Evolutionary conservation across 2,329 filamentous ascomycete species (phyloP).

Genomic region (Mariannaea sp.): DNA sequence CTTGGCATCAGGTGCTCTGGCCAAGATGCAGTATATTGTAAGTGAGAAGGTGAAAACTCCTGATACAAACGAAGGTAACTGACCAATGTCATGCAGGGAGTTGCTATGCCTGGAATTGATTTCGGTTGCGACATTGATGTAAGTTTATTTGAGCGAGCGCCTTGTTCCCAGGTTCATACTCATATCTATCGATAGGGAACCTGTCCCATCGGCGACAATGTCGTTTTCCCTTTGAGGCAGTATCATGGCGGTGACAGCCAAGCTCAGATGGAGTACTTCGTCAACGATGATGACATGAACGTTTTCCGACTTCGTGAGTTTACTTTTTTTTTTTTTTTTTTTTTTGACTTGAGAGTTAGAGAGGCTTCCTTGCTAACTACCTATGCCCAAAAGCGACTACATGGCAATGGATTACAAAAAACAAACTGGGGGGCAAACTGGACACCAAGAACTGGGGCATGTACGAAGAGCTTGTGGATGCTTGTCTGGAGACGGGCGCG

Average conservation of each 20-base stretch:
- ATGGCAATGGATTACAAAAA: conserved; percentile 65
- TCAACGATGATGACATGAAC: conserved; percentile 56
- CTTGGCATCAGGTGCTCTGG: conserved; percentile 16
- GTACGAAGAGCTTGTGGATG: conserved; percentile 61
- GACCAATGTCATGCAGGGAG: conserved; percentile 38
- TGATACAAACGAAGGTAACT: background rate
- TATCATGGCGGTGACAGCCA: conserved; percentile 46
- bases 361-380: background rate
- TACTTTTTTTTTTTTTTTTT: background rate
- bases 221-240: conserved; percentile 43
- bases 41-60: conserved; percentile 5
- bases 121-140: conserved; percentile 55
- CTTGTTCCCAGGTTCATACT: background rate
- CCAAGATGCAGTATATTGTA: conserved; percentile 21
- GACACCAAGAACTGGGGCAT: conserved; percentile 52
- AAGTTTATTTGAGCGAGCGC: conserved; percentile 23
- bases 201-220: conserved; percentile 42
- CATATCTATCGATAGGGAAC: conserved; percentile 40
- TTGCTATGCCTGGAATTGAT: conserved; percentile 54
- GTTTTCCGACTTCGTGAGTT: conserved; percentile 56
- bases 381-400: conserved; percentile 42
- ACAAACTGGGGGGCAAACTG: conserved; percentile 56
- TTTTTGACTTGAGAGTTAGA: too few species aligned
- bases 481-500: conserved; percentile 60
- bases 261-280: conserved; percentile 63